phyloP scores from a whole-genome alignment of 2,329 filamentous ascomycete species.

The Arthrobotrys entomopaga region DNA sequence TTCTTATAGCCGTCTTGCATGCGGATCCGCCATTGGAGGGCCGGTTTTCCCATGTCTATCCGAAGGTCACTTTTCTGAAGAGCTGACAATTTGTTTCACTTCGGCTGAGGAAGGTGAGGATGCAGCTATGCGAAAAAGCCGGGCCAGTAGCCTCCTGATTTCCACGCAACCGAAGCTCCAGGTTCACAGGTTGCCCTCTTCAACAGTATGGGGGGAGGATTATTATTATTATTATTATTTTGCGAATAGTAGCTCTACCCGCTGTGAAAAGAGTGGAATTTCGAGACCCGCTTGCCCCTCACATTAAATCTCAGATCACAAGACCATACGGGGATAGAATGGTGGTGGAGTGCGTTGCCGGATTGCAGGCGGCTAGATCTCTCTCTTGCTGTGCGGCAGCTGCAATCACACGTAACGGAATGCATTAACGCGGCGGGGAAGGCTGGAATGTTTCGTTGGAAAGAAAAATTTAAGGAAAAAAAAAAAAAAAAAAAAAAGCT shows the following conservation, averaged over 20 bases:
- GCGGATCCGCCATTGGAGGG: conserved; percentile 34
- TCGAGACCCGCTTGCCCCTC: neutral
- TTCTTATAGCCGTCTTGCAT: conserved; percentile 21
- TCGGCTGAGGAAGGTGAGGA: conserved; percentile 47
- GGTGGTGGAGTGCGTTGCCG: conserved; percentile 10
- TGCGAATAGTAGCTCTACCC: neutral
- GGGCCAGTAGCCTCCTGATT: conserved; percentile 6
- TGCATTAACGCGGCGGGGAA: conserved; percentile 18
- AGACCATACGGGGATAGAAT: neutral
- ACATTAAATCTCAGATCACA: too few relatives aligned
- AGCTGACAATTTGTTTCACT: conserved; percentile 46
- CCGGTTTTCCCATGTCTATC: conserved; percentile 35
- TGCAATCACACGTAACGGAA: conserved; percentile 3
- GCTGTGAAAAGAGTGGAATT: neutral
- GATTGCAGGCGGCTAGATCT: conserved; percentile 38
- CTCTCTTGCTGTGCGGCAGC: conserved; percentile 39
- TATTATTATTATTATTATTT: neutral
- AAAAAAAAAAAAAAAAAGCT: too few relatives aligned
- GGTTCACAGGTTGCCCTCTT: neutral
- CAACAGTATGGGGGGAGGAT: neutral
- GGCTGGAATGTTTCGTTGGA: too few relatives aligned
- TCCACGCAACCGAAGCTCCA: conserved; percentile 8
- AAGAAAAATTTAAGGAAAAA: too few relatives aligned
- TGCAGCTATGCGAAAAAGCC: conserved; percentile 28
- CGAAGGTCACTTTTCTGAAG: conserved; percentile 34